These are phyloP conservation scores for Pulveroboletus sp. DNA, from an alignment of 768 basidiomycete species.

Conservation along the genomic window DNA sequence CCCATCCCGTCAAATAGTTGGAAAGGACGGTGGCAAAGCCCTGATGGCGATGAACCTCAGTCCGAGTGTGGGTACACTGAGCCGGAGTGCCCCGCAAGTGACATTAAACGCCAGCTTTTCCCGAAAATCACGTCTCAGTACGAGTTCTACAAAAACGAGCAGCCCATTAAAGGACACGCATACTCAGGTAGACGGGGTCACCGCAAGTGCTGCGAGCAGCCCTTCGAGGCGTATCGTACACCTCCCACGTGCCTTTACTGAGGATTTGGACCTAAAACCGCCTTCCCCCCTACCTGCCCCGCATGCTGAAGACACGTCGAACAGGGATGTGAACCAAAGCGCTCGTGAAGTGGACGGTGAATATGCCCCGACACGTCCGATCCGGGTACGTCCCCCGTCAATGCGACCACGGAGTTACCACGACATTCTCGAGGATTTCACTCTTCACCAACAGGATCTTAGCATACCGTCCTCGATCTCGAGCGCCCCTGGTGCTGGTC, in stretches of 20 bases:
- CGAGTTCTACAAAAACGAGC: conserved; percentile 19
- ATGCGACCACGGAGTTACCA: conserved; percentile 58
- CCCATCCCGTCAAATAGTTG: conserved; percentile 15
- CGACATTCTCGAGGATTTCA: conserved; percentile 63
- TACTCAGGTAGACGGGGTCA: not conserved
- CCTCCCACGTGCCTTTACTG: conserved; percentile 21
- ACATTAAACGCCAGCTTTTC: conserved; percentile 20
- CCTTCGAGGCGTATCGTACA: conserved; percentile 19
- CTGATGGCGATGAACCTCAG: conserved; percentile 39
- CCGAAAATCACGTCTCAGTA: conserved; percentile 21
- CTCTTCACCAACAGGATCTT: conserved; percentile 30
- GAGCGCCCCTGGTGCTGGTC: conserved; percentile 21
- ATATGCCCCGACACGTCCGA: conserved; percentile 12
- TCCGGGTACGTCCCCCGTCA: conserved; percentile 29
- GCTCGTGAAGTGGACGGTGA: conserved; percentile 4
- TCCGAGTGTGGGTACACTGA: conserved; percentile 9
- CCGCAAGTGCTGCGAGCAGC: conserved; percentile 14
- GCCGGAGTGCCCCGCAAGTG: conserved; percentile 22
- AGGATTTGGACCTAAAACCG: conserved; percentile 6
- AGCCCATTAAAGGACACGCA: conserved; percentile 21
- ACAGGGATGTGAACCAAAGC: not conserved
- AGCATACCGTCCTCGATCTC: conserved; percentile 30
- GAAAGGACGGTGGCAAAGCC: conserved; percentile 22
- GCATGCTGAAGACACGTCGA: not conserved
- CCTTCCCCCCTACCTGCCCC: conserved; percentile 2